Evolutionary conservation across 2,329 filamentous ascomycete species (phyloP).

Genomic region (Penicillium griseofulvum): DNA sequence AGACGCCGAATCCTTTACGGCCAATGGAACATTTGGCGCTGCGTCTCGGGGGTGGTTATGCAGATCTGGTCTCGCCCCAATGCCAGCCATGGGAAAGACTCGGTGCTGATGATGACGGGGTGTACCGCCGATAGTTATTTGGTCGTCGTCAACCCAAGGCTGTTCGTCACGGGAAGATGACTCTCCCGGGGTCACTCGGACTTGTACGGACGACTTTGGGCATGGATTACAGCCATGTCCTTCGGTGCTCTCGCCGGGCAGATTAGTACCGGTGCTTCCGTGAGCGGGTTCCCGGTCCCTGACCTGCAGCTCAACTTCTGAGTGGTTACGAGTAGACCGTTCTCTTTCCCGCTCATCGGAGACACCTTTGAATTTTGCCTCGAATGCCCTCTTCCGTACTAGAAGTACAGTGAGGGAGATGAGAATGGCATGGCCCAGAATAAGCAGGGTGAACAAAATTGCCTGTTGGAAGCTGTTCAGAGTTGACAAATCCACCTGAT

Average conservation of each 20-base stretch:
- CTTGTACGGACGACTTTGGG: slow-evolving; percentile 1
- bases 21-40: slow-evolving; percentile 18
- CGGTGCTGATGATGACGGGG: slow-evolving; percentile 25
- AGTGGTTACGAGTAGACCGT: slow-evolving; percentile 11
- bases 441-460: slow-evolving; percentile 62
- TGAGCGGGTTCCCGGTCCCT: background rate
- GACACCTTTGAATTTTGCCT: slow-evolving; percentile 58
- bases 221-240: background rate
- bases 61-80: slow-evolving; percentile 36
- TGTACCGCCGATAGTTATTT: slow-evolving; percentile 25
- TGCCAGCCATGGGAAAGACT: slow-evolving; percentile 36
- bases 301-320: slow-evolving; percentile 8
- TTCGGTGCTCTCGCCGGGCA: background rate
- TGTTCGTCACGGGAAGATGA: slow-evolving; percentile 9
- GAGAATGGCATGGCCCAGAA: slow-evolving; percentile 65
- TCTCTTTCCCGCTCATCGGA: slow-evolving; percentile 36
- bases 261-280: background rate
- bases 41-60: slow-evolving; percentile 35
- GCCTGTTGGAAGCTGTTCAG: slow-evolving; percentile 68
- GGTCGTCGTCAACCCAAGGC: slow-evolving; percentile 33
- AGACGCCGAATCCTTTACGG: slow-evolving; percentile 18
- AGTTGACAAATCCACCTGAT: slow-evolving; percentile 50
- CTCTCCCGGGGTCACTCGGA: slow-evolving; percentile 2
- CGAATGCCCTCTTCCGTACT: slow-evolving; percentile 61
- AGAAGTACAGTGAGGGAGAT: slow-evolving; percentile 64